Percentiles rank a stretch among this genome's conserved stretches.
phyloP scores from a whole-genome alignment of 306 rosid species.

The Arachis hypogaea region DNA sequence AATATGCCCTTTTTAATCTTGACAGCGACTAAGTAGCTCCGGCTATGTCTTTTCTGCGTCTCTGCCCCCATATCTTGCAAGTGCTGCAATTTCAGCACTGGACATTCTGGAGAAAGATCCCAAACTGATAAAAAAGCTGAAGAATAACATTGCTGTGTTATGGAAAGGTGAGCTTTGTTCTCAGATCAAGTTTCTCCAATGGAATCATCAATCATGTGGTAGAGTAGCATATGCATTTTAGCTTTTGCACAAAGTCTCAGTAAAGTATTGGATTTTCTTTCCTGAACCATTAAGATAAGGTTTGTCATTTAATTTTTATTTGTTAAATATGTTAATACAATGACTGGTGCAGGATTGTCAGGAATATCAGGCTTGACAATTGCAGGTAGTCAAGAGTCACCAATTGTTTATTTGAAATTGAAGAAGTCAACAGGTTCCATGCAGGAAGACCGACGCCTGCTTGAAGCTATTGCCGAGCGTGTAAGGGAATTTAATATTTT shows the following conservation, averaged over 20 bases:
- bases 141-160: slow-evolving; percentile 53
- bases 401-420: slow-evolving; percentile 78
- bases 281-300: slow-evolving; percentile 4
- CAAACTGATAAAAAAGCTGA: slow-evolving; percentile 57
- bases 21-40: slow-evolving; percentile 80
- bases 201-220: slow-evolving; percentile 21
- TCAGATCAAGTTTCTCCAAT: slow-evolving; percentile 15
- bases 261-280: background rate
- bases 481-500: slow-evolving; percentile 52
- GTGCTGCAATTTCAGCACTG: slow-evolving; percentile 73
- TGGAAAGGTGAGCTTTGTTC: slow-evolving; percentile 63
- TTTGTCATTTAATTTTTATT: background rate
- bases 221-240: background rate
- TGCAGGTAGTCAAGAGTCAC: slow-evolving; percentile 83
- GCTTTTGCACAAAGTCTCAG: background rate
- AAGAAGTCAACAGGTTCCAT: slow-evolving; percentile 69
- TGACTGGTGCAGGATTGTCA: slow-evolving; percentile 68
- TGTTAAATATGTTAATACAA: background rate
- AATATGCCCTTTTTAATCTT: slow-evolving; percentile 29
- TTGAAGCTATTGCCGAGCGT: slow-evolving; percentile 67
- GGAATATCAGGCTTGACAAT: slow-evolving; percentile 61
- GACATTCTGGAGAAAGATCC: slow-evolving; percentile 76
- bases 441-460: slow-evolving; percentile 63
- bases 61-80: slow-evolving; percentile 77
- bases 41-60: slow-evolving; percentile 85